These are phyloP conservation scores for Nidularia pulvinata DNA, from an alignment of 768 basidiomycete species.

Conservation along the genomic window DNA sequence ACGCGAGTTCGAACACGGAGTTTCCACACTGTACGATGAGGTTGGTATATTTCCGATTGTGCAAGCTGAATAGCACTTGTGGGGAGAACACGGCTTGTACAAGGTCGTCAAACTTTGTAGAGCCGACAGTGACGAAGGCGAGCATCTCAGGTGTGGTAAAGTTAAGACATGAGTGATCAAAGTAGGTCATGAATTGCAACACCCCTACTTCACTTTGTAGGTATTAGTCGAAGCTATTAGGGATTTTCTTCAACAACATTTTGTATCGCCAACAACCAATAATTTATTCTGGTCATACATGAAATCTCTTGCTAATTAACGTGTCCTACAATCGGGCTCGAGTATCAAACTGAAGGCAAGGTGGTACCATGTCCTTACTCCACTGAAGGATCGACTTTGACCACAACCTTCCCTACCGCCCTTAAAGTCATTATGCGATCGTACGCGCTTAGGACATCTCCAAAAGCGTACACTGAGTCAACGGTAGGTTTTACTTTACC, in stretches of 20 bases:
- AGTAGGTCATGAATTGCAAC: too few relatives aligned
- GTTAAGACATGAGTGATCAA: too few relatives aligned
- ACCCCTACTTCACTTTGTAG: too few relatives aligned
- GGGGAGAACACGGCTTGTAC: constrained; percentile 58
- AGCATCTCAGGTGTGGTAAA: too few relatives aligned
- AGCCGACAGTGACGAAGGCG: constrained; percentile 86
- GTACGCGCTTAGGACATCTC: constrained; percentile 61
- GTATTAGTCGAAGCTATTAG: too few relatives aligned
- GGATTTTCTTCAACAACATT: too few relatives aligned
- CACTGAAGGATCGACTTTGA: constrained; percentile 47
- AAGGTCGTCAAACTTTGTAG: constrained; percentile 82
- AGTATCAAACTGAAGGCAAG: too few relatives aligned
- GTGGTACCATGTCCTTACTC: too few relatives aligned
- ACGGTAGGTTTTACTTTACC: constrained; percentile 53
- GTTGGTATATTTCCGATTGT: constrained; percentile 49
- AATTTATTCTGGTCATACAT: too few relatives aligned
- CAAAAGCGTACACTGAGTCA: constrained; percentile 59
- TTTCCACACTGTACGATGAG: constrained; percentile 83
- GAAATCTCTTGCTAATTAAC: too few relatives aligned
- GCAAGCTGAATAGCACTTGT: constrained; percentile 56
- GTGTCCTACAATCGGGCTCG: too few relatives aligned
- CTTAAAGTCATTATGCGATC: constrained; percentile 53
- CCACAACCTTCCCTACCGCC: constrained; percentile 69
- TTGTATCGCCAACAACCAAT: too few relatives aligned
- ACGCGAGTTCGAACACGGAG: constrained; percentile 44